These are phyloP conservation scores for Gossypium schwendimanii DNA, from an alignment of 441 rosid genomes.

Conservation along the genomic window DNA sequence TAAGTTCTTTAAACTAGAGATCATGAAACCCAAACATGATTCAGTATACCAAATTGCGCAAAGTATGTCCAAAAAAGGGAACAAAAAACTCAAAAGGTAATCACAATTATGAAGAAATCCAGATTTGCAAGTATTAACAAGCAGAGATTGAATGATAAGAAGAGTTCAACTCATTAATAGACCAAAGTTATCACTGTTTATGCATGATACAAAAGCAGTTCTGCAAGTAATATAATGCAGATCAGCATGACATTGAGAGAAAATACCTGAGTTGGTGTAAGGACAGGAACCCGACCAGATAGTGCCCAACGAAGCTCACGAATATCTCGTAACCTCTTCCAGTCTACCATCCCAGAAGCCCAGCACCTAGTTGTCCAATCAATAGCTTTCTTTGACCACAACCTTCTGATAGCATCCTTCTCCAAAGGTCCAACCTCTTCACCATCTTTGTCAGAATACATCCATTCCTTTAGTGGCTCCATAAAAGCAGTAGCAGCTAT, in stretches of 20 bases:
- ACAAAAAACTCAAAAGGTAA: neutral
- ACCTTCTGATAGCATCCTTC: constrained; percentile 93
- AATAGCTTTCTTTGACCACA: constrained; percentile 89
- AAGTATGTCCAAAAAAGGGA: neutral
- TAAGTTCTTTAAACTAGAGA: neutral
- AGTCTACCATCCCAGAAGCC: constrained; percentile 95
- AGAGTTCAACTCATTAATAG: neutral
- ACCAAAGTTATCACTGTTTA: constrained; percentile 1
- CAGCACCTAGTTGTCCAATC: constrained; percentile 90
- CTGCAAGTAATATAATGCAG: constrained; percentile 3
- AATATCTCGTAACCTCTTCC: constrained; percentile 94
- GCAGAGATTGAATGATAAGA: neutral
- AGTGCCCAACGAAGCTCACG: constrained; percentile 99
- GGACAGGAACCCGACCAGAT: constrained; percentile 86
- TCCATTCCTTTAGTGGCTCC: constrained; percentile 99
- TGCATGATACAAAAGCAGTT: neutral
- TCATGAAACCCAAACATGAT: neutral
- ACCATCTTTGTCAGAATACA: constrained; percentile 74
- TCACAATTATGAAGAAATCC: neutral
- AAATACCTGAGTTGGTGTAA: constrained; percentile 85
- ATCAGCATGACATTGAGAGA: constrained; percentile 15
- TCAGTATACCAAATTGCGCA: neutral
- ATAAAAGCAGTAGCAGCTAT: constrained; percentile 98
- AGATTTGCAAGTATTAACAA: neutral
- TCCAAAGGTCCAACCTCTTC: constrained; percentile 83